phyloP scores from a whole-genome alignment of 805 yeast species.

The Zygoascus ofunaensis region DNA sequence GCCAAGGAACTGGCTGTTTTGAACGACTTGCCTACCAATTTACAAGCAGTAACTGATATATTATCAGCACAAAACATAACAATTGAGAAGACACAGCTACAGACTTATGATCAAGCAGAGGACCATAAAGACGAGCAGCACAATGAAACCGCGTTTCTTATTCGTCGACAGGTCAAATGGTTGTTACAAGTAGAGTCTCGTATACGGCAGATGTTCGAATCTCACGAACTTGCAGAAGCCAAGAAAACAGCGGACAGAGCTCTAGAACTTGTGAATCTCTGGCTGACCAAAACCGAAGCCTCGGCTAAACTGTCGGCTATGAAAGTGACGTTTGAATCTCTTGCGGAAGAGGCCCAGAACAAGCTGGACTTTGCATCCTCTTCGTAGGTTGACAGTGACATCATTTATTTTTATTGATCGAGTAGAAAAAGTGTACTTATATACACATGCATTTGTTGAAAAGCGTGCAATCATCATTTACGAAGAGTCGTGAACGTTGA shows the following conservation, averaged over 20 bases:
- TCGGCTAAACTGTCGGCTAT: background rate
- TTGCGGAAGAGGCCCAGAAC: background rate
- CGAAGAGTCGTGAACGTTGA: conserved; percentile 2
- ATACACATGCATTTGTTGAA: conserved; percentile 5
- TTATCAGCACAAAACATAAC: background rate
- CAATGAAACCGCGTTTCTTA: background rate
- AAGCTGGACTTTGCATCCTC: background rate
- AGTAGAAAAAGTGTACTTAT: no score
- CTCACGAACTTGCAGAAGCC: background rate
- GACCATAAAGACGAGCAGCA: background rate
- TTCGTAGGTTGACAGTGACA: no score
- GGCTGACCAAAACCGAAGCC: background rate
- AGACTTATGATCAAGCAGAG: background rate
- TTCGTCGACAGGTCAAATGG: background rate
- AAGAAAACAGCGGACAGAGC: background rate
- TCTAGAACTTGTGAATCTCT: background rate
- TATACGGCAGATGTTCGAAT: background rate
- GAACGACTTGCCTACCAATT: conserved; percentile 4
- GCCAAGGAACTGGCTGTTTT: conserved; percentile 1
- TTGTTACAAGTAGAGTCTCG: background rate
- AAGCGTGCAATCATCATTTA: conserved; percentile 1
- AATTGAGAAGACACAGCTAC: no score
- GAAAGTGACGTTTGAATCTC: background rate
- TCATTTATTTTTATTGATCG: no score
- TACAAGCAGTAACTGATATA: conserved; percentile 8